These are phyloP conservation scores for Prunus mongolica DNA, from an alignment of 306 rosid species.

Conservation along the genomic window DNA sequence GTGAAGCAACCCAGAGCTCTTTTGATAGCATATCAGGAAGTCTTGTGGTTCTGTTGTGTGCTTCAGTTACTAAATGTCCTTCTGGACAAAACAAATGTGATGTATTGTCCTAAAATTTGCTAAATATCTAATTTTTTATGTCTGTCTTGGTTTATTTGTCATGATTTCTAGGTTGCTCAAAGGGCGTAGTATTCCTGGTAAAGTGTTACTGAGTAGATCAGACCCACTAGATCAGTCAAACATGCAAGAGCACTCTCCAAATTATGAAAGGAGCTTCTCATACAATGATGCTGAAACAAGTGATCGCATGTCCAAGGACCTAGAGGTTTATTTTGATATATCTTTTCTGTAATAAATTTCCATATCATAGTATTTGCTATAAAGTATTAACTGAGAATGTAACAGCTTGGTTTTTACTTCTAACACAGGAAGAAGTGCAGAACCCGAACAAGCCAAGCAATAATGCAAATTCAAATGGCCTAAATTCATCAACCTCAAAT, in stretches of 20 bases:
- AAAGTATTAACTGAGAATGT: background rate
- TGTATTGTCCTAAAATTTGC: background rate
- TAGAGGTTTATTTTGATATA: constrained; percentile 43
- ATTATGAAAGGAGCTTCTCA: constrained; percentile 55
- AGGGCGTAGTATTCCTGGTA: constrained; percentile 94
- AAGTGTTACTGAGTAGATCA: constrained; percentile 63
- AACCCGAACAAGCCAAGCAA: constrained; percentile 34
- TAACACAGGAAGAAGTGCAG: constrained; percentile 58
- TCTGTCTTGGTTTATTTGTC: background rate
- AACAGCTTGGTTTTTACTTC: constrained; percentile 29
- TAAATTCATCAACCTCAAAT: constrained; percentile 34
- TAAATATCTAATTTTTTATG: background rate
- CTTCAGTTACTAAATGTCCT: background rate
- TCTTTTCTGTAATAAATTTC: background rate
- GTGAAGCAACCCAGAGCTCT: background rate
- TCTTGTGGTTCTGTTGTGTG: background rate
- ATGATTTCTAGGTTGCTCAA: constrained; percentile 66
- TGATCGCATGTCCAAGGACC: constrained; percentile 40
- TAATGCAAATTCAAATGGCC: constrained; percentile 37
- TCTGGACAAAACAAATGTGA: background rate
- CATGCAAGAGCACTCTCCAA: constrained; percentile 41
- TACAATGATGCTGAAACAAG: constrained; percentile 57
- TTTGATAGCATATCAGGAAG: background rate
- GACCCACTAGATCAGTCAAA: constrained; percentile 43
- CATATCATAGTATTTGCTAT: background rate